Evolutionary conservation across 2,329 filamentous ascomycete genomes (phyloP).

Genomic region (Chaetomiaceae sp.): DNA sequence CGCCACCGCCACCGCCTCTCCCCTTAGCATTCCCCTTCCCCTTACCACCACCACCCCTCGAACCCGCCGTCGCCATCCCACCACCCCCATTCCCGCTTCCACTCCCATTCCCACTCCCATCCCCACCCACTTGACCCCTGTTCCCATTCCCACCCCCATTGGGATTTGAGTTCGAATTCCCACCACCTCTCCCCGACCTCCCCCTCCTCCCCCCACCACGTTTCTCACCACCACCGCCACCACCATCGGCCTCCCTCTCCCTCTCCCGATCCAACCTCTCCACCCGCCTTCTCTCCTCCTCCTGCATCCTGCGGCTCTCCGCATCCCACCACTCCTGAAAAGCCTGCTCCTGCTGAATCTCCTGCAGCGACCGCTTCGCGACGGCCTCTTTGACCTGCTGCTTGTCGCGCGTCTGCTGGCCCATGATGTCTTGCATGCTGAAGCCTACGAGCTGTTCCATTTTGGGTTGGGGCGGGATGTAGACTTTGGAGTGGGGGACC

Average conservation of each 20-base stretch:
- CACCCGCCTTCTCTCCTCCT: constrained; percentile 40
- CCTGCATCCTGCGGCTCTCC: constrained; percentile 68
- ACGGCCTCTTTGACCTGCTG: constrained; percentile 75
- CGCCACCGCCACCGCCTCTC: not conserved
- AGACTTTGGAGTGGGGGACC: constrained; percentile 58
- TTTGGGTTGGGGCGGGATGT: constrained; percentile 53
- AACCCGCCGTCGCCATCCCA: not conserved
- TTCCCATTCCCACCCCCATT: not conserved
- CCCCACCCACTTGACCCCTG: not conserved
- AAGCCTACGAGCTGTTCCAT: constrained; percentile 62
- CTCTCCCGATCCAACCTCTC: constrained; percentile 10
- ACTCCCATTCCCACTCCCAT: not conserved
- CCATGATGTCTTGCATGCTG: constrained; percentile 83
- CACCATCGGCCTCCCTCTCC: constrained; percentile 4
- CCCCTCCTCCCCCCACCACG: constrained; percentile 40
- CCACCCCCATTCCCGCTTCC: not conserved
- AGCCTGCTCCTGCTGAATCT: constrained; percentile 94
- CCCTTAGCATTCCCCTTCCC: not conserved
- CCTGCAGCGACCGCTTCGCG: constrained; percentile 82
- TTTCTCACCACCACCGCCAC: not conserved
- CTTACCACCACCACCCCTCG: not conserved
- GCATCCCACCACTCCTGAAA: constrained; percentile 97
- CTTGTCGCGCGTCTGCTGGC: constrained; percentile 80
- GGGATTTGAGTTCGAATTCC: too few species aligned
- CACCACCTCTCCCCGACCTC: not conserved